Percentiles rank a stretch among this genome's conserved stretches.
Evolutionary conservation across 1,284 basidiomycete genomes (phyloP).

Genomic region (Coniferiporia weirii): DNA sequence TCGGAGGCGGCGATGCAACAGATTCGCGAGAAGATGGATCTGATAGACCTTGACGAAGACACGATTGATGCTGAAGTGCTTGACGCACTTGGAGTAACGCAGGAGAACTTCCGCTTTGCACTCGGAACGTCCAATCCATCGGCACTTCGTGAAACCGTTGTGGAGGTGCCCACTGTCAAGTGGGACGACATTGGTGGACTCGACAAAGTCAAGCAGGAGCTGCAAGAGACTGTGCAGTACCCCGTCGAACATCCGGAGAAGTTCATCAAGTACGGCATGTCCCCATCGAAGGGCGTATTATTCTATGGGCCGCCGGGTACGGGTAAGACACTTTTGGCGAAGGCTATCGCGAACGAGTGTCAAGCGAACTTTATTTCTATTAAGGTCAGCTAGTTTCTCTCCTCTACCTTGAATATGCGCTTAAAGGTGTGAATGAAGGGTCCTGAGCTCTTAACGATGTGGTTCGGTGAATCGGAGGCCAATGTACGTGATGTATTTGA

Average conservation of each 20-base stretch:
- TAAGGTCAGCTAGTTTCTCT: constrained; percentile 47
- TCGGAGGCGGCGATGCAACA: constrained; percentile 99
- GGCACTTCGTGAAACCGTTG: constrained; percentile 92
- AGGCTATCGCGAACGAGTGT: constrained; percentile 98
- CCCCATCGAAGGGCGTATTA: constrained; percentile 96
- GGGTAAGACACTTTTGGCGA: constrained; percentile 92
- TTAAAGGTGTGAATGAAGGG: constrained; percentile 51
- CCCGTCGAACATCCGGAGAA: constrained; percentile 99
- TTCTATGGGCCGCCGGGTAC: constrained; percentile 98
- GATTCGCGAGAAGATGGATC: constrained; percentile 97
- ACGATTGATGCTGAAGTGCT: constrained; percentile 97
- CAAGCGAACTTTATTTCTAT: constrained; percentile 98
- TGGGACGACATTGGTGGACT: constrained; percentile 99
- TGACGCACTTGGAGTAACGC: constrained; percentile 92
- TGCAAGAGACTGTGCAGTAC: constrained; percentile 99
- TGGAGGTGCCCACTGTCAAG: constrained; percentile 92
- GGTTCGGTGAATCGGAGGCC: constrained; percentile 99
- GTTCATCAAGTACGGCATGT: constrained; percentile 99
- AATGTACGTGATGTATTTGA: constrained; percentile 99
- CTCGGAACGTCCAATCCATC: constrained; percentile 95
- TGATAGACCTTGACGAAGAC: constrained; percentile 90
- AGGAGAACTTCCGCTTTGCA: constrained; percentile 98
- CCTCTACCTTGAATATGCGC: constrained; percentile 1
- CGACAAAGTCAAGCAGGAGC: constrained; percentile 98
- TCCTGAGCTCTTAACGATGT: constrained; percentile 97